Evolutionary conservation across 768 basidiomycete genomes (phyloP), one percentile per base, ranked within the genome.

Genomic region (Russula ochroleuca): DNA sequence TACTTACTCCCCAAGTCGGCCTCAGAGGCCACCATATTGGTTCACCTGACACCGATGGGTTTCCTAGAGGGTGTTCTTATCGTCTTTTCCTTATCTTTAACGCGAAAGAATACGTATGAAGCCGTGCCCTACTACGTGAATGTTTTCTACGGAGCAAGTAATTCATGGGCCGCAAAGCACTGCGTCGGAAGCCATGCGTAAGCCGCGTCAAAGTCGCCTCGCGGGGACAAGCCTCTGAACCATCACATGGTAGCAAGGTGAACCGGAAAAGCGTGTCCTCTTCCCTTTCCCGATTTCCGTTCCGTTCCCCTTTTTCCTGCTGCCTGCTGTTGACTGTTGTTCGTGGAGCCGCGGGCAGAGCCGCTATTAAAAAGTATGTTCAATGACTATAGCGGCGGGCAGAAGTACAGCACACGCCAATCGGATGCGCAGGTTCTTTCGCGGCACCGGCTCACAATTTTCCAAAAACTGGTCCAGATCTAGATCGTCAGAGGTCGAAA

Each of bases 271-370:
- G 58, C 52, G 53, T 62, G 61, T 62, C 25, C 3, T n/a, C 5
- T 49, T 41, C 63, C 52, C 52, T 40, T 59, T 62, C 47, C 35
- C 53, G 25, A 13, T 48, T 38, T 19, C 61, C 61, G 45, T 55
- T 49, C 61, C 61, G 45, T 55, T 25, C 49, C 50, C 41, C 28
- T 19, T 63, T 55, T 11, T 45, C 54, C 61, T 61, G 41, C 17
- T 37, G 43, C 60, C 59, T 43, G 45, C 45, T 21, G 48, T n/a
- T 38, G 48, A 50, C 38, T 59, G 58, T 59, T 59, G 58, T 59
- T 59, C 58, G 49, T 59, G 58, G 58, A 59, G 58, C 59, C 59
- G 59, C 56, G 62, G 62, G 57, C 33, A 45, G 33, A 62, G 54
- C 61, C 47, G 54, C 47, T 31, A 57, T 45, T 58, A 58, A 63